Conservation (phyloP, 305 asterid species). For the Salvia sclarea region DNA sequence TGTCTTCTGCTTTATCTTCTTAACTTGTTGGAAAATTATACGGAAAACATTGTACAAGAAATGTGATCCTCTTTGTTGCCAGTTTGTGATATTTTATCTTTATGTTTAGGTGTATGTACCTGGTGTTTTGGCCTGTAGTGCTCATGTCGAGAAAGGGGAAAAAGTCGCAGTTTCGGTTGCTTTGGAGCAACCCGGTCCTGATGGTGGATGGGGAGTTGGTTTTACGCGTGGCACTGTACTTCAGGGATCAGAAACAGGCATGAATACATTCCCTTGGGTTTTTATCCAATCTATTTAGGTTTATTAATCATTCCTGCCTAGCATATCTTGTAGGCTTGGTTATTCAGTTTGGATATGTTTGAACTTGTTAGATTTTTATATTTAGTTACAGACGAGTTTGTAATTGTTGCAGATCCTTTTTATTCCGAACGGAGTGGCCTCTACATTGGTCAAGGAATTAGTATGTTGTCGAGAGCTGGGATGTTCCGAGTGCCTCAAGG, state of each 20-base stretch:
- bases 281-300: background rate
- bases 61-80: slow-evolving; percentile 1
- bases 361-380: background rate
- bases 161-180: slow-evolving; percentile 90
- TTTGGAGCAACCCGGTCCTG: slow-evolving; percentile 72
- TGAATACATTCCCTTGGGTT: slow-evolving; percentile 24
- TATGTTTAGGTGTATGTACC: slow-evolving; percentile 77
- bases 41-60: slow-evolving; percentile 7
- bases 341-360: background rate
- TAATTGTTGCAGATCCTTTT: slow-evolving; percentile 63
- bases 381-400: slow-evolving; percentile 18
- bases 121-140: slow-evolving; percentile 99
- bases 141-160: slow-evolving; percentile 94
- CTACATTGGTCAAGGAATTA: slow-evolving; percentile 86
- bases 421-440: slow-evolving; percentile 70
- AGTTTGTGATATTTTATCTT: slow-evolving; percentile 28
- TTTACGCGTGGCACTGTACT: slow-evolving; percentile 89
- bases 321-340: background rate
- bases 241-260: slow-evolving; percentile 80
- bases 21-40: background rate
- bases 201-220: slow-evolving; percentile 90
- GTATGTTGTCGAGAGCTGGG: slow-evolving; percentile 91
- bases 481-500: slow-evolving; percentile 82
- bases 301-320: background rate
- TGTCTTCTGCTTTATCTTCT: background rate